Conservation (phyloP, 1,284 basidiomycete genomes). For the Laetiporus sulphureus region DNA sequence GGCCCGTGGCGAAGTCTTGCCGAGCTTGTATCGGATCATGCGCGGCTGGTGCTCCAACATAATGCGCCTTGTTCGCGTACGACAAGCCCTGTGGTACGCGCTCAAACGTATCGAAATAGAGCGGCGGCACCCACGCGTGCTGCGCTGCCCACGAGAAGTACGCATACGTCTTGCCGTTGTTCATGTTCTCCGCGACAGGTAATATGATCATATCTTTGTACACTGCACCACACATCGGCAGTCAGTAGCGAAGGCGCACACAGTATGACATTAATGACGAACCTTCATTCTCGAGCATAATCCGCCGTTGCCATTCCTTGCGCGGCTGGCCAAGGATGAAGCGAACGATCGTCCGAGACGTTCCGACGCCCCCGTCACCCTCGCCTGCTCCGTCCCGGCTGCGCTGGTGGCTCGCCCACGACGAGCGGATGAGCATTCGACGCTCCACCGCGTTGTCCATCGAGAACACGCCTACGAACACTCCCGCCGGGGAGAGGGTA, state of each 20-base stretch:
- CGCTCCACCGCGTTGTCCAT: constrained; percentile 84
- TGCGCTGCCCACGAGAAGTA: constrained; percentile 88
- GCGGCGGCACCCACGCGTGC: constrained; percentile 87
- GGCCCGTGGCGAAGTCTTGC: constrained; percentile 39
- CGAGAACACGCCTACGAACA: constrained; percentile 91
- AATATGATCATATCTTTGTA: constrained; percentile 89
- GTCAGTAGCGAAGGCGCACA: neutral
- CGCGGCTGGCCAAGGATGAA: constrained; percentile 89
- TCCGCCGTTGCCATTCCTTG: constrained; percentile 70
- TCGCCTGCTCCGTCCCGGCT: constrained; percentile 67
- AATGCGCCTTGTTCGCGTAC: constrained; percentile 50
- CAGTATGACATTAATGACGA: constrained; percentile 27
- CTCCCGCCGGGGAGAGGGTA: constrained; percentile 77
- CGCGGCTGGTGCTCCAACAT: constrained; percentile 50
- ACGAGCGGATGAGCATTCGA: constrained; percentile 84
- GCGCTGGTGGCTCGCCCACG: constrained; percentile 81
- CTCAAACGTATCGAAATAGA: constrained; percentile 36
- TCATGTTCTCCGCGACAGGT: constrained; percentile 88
- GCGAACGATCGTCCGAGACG: constrained; percentile 82
- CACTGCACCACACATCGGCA: constrained; percentile 35
- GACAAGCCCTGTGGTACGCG: constrained; percentile 40
- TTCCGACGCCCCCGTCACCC: constrained; percentile 69
- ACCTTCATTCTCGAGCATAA: constrained; percentile 92
- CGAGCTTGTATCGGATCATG: constrained; percentile 60
- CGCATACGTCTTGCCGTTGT: constrained; percentile 79